Conservation (phyloP, 1,284 basidiomycete genomes). For the Leccinum solheimii region DNA sequence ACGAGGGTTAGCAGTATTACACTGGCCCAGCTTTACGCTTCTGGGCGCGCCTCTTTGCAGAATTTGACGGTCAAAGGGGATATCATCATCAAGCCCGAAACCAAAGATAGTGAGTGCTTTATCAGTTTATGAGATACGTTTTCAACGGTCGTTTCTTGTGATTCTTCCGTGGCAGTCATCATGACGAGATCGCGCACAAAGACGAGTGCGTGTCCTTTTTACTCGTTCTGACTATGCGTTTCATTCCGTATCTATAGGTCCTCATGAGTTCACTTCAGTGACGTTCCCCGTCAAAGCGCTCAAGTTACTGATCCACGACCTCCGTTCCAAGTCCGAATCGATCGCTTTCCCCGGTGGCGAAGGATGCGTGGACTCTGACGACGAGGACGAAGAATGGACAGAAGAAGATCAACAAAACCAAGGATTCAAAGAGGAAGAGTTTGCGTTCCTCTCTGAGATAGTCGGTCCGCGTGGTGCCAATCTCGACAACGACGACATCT, state of each 20-base stretch:
- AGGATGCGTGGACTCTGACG: slow-evolving; percentile 69
- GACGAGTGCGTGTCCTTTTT: slow-evolving; percentile 57
- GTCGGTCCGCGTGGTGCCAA: slow-evolving; percentile 66
- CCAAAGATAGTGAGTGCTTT: slow-evolving; percentile 67
- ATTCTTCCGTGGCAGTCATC: slow-evolving; percentile 62
- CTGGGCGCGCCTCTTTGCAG: slow-evolving; percentile 64
- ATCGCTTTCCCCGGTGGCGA: slow-evolving; percentile 60
- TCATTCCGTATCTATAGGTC: slow-evolving; percentile 49
- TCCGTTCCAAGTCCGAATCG: slow-evolving; percentile 72
- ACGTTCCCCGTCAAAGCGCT: slow-evolving; percentile 90
- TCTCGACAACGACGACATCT: slow-evolving; percentile 71
- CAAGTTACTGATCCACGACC: slow-evolving; percentile 85
- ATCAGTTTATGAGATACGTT: slow-evolving; percentile 13
- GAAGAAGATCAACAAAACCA: slow-evolving; percentile 69
- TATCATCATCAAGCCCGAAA: slow-evolving; percentile 79
- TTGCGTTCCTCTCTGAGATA: slow-evolving; percentile 67
- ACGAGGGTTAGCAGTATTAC: slow-evolving; percentile 83
- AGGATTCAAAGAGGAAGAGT: slow-evolving; percentile 61
- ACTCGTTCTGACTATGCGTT: slow-evolving; percentile 12
- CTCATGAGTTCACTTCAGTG: slow-evolving; percentile 82
- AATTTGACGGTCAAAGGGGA: slow-evolving; percentile 87
- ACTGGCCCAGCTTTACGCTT: slow-evolving; percentile 74
- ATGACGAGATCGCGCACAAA: slow-evolving; percentile 93
- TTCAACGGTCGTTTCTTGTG: slow-evolving; percentile 18
- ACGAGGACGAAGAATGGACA: slow-evolving; percentile 88